These are phyloP conservation scores for Aureobasidium uvarum DNA, from an alignment of 2,329 filamentous ascomycete genomes.

Conservation along the genomic window DNA sequence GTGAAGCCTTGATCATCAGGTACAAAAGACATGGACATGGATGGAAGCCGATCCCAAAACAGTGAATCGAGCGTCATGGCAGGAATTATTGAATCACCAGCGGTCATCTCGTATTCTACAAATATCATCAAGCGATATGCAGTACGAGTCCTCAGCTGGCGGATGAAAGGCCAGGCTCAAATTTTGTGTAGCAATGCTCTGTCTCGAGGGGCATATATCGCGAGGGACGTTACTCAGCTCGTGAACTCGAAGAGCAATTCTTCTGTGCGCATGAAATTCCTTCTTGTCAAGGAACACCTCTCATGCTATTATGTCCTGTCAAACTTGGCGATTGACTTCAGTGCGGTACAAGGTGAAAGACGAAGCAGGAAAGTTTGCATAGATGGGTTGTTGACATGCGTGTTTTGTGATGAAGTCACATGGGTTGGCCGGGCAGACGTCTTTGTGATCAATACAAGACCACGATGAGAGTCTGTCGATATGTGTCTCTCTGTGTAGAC, in stretches of 20 bases:
- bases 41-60: neutral
- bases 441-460: neutral
- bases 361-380: neutral
- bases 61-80: neutral
- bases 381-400: neutral
- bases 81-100: neutral
- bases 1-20: constrained; percentile 12
- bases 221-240: neutral
- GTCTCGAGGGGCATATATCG: neutral
- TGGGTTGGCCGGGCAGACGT: neutral
- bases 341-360: neutral
- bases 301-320: neutral
- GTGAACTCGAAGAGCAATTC: neutral
- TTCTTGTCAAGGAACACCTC: no score
- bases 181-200: neutral
- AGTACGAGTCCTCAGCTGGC: neutral
- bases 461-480: neutral
- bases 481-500: neutral
- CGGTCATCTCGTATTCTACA: neutral
- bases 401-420: constrained; percentile 7
- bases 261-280: neutral
- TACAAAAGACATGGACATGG: constrained; percentile 10
- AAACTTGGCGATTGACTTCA: no score
- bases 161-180: neutral
- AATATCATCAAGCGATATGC: neutral